phyloP scores from a whole-genome alignment of 495 filamentous ascomycete genomes.

The Penicillium parvum region DNA sequence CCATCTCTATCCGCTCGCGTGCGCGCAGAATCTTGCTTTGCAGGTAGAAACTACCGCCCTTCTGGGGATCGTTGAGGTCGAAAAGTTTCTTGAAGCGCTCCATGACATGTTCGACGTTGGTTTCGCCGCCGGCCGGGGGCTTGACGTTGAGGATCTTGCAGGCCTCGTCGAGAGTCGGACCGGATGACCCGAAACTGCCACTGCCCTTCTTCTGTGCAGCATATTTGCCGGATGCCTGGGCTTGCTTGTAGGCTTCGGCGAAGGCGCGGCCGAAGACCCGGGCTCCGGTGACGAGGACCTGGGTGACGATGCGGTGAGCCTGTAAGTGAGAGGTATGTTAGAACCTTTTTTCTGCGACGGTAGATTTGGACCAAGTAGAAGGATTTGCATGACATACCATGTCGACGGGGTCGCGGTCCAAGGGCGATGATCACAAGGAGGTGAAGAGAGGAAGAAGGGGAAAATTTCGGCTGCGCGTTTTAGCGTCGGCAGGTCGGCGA shows the following conservation, averaged over 20 bases:
- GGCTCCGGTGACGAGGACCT: conserved; percentile 83
- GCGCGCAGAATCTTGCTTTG: conserved; percentile 95
- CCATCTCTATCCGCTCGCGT: conserved; percentile 85
- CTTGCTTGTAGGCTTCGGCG: conserved; percentile 86
- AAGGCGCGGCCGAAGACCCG: conserved; percentile 93
- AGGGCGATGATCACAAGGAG: conserved; percentile 27
- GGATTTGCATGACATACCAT: conserved; percentile 24
- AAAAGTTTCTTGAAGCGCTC: conserved; percentile 92
- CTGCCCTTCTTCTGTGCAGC: conserved; percentile 55
- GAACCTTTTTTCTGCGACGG: background rate
- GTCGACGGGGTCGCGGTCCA: conserved; percentile 15
- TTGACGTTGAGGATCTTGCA: conserved; percentile 97
- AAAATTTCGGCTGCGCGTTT: conserved; percentile 39
- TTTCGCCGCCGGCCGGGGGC: conserved; percentile 72
- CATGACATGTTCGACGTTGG: conserved; percentile 71
- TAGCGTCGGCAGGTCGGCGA: conserved; percentile 25
- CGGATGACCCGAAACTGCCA: conserved; percentile 52
- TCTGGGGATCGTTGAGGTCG: conserved; percentile 87
- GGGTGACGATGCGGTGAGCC: conserved; percentile 93
- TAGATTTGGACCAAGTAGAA: background rate
- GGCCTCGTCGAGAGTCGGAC: conserved; percentile 89
- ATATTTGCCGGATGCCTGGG: conserved; percentile 78
- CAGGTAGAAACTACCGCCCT: conserved; percentile 95
- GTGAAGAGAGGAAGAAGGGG: conserved; percentile 27
- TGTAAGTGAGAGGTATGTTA: conserved; percentile 29